Conservation (phyloP, 352 stramenopile species). For the Phytophthora sojae region DNA sequence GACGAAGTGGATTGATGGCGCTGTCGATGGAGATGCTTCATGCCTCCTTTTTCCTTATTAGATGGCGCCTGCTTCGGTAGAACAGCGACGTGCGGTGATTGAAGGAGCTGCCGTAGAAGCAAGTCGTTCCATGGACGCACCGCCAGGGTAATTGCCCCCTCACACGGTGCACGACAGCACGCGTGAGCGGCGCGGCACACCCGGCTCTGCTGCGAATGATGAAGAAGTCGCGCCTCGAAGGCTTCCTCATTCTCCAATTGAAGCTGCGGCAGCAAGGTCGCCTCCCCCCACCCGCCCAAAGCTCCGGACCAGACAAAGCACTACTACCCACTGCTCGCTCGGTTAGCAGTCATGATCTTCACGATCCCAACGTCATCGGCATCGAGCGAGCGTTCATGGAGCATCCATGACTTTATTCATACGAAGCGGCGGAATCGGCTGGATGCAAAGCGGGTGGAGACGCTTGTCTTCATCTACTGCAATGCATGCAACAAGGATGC, state of each 20-base stretch:
- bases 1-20: background rate
- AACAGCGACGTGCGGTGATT: background rate
- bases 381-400: slow-evolving; percentile 16
- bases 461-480: slow-evolving; percentile 14
- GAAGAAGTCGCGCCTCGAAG: too few relatives aligned
- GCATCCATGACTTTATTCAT: slow-evolving; percentile 18
- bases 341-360: background rate
- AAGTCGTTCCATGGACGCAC: background rate
- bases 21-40: background rate
- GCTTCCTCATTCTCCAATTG: slow-evolving; percentile 5
- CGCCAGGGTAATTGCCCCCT: background rate
- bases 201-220: background rate
- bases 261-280: background rate
- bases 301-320: background rate
- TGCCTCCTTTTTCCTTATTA: background rate
- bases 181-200: background rate
- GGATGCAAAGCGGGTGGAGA: background rate
- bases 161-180: background rate
- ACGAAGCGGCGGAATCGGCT: slow-evolving; percentile 20
- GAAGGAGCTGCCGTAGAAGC: background rate
- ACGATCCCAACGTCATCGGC: slow-evolving; percentile 12
- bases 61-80: background rate
- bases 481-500: slow-evolving; percentile 16
- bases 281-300: background rate
- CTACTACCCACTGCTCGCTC: slow-evolving; percentile 8